phyloP scores from a whole-genome alignment of 2,329 filamentous ascomycete species.

The Annulohypoxylon truncatum region DNA sequence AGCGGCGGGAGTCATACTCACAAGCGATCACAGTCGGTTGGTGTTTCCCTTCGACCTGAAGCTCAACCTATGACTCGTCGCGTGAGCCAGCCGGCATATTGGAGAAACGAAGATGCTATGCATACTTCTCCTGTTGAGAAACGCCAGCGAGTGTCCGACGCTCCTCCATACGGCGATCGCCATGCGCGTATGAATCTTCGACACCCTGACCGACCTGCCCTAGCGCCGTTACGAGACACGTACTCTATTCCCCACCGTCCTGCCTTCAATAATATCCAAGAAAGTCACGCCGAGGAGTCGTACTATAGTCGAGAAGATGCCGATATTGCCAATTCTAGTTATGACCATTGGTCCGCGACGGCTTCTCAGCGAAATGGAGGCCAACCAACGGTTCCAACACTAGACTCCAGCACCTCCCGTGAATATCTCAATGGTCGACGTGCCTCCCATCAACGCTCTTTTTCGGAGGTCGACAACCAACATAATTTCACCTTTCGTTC shows the following conservation, averaged over 20 bases:
- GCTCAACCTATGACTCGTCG: slow-evolving; percentile 45
- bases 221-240: slow-evolving; percentile 37
- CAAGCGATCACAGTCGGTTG: slow-evolving; percentile 53
- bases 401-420: slow-evolving; percentile 35
- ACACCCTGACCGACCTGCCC: slow-evolving; percentile 24
- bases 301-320: slow-evolving; percentile 40
- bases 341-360: slow-evolving; percentile 41
- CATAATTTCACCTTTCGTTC: slow-evolving; percentile 39
- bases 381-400: slow-evolving; percentile 38
- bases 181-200: slow-evolving; percentile 20
- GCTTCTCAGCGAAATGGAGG: slow-evolving; percentile 40
- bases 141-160: slow-evolving; percentile 45
- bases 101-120: slow-evolving; percentile 33
- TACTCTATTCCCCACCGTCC: slow-evolving; percentile 48
- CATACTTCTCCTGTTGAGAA: slow-evolving; percentile 45
- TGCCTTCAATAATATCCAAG: slow-evolving; percentile 51
- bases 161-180: slow-evolving; percentile 41
- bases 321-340: slow-evolving; percentile 36
- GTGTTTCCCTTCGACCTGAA: slow-evolving; percentile 42
- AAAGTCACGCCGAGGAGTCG: slow-evolving; percentile 48
- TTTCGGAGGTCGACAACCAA: slow-evolving; percentile 44
- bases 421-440: slow-evolving; percentile 39
- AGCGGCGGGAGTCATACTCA: slow-evolving; percentile 39
- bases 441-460: slow-evolving; percentile 47
- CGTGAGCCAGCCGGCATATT: slow-evolving; percentile 44